Percentiles rank a stretch among this genome's conserved stretches.
phyloP scores from a whole-genome alignment of 192 early-diverging fungal genomes.

The Coemansia sp. region DNA sequence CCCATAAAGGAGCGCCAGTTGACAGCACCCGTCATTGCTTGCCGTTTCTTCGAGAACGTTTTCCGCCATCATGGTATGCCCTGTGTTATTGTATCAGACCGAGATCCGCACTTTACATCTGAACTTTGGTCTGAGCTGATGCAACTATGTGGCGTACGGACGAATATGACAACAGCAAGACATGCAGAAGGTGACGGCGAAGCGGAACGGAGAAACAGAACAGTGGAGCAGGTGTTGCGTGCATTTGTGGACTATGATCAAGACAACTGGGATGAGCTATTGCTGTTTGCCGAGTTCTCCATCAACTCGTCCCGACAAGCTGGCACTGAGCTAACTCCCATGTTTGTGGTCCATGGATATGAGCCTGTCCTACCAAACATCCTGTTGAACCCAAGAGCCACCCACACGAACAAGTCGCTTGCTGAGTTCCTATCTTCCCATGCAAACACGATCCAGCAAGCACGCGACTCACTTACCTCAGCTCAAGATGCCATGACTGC shows the following conservation, averaged over 20 bases:
- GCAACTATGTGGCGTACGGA: neutral
- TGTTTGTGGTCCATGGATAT: slow-evolving; percentile 1
- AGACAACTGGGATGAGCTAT: neutral
- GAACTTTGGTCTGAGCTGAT: neutral
- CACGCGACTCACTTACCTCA: neutral
- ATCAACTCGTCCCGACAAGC: neutral
- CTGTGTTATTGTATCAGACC: neutral
- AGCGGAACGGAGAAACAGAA: neutral
- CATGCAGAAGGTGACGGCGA: slow-evolving; percentile 9
- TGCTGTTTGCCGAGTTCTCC: neutral
- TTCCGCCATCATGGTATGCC: slow-evolving; percentile 3
- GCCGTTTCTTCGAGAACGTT: neutral
- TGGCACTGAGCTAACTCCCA: neutral
- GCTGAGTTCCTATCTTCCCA: neutral
- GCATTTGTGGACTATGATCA: neutral
- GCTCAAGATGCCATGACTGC: slow-evolving; percentile 8
- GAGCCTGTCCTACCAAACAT: neutral
- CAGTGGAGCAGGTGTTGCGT: neutral
- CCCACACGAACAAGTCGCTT: neutral
- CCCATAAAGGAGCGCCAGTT: neutral
- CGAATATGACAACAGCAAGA: neutral
- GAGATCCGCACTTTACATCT: neutral
- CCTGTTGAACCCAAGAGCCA: neutral
- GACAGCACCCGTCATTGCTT: neutral
- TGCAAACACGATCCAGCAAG: neutral